A percentile compares a stretch with the other conserved stretches of the same genome.
Evolutionary conservation across 1,284 basidiomycete species (phyloP).

Genomic region (Tilletia walkeri): DNA sequence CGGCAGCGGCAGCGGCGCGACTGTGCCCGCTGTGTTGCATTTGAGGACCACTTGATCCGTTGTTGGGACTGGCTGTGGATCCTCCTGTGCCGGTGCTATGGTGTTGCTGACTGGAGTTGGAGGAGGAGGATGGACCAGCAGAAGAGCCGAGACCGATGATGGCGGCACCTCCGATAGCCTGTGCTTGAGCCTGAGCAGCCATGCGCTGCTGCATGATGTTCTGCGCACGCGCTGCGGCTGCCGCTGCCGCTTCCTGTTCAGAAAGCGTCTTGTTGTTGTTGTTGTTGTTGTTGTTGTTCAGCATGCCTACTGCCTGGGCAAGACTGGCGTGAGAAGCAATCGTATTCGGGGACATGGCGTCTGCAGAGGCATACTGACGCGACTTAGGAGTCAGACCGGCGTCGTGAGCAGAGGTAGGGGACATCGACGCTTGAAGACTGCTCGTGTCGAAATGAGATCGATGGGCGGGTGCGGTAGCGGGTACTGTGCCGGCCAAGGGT

Average conservation of each 20-base stretch:
- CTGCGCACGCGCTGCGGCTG: slow-evolving; percentile 3
- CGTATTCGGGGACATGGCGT: background rate
- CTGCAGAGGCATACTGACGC: slow-evolving; percentile 17
- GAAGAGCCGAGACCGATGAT: background rate
- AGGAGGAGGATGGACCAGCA: background rate
- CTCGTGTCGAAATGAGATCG: background rate
- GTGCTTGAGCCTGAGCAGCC: slow-evolving; percentile 39
- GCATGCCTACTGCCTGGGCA: slow-evolving; percentile 20
- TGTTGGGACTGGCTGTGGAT: background rate
- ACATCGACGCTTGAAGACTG: background rate
- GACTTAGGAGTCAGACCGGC: background rate
- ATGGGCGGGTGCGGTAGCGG: slow-evolving; percentile 1
- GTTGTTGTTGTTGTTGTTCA: slow-evolving; percentile 22
- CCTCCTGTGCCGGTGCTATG: background rate
- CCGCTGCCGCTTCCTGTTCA: background rate
- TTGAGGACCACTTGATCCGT: background rate
- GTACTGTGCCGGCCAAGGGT: slow-evolving; percentile 22
- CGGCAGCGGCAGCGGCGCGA: background rate
- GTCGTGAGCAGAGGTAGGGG: background rate
- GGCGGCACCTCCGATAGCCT: slow-evolving; percentile 25
- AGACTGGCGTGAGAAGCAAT: slow-evolving; percentile 11
- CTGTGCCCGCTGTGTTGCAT: background rate
- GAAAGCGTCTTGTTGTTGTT: background rate
- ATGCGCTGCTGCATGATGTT: slow-evolving; percentile 47
- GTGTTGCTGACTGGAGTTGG: background rate